phyloP scores from a whole-genome alignment of 768 basidiomycete genomes.

The Suillus subaureus region DNA sequence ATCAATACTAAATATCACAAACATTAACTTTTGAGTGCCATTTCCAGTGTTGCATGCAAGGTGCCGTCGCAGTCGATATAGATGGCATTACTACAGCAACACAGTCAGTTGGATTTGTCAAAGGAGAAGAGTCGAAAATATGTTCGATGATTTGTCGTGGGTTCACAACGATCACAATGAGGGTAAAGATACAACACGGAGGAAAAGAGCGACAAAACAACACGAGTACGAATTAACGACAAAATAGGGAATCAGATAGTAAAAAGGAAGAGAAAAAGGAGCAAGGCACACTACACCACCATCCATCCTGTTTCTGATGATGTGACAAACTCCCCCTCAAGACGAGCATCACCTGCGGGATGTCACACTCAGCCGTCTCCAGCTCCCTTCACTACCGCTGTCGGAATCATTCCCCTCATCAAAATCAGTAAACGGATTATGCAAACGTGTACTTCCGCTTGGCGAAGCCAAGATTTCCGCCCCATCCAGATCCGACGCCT shows the following conservation, averaged over 20 bases:
- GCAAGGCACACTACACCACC: not conserved
- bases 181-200: no score
- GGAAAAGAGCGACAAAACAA: not conserved
- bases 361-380: not conserved
- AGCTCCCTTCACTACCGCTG: slow-evolving; percentile 1
- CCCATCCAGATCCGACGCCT: not conserved
- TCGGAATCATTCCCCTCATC: not conserved
- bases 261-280: no score
- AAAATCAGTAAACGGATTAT: slow-evolving; percentile 2
- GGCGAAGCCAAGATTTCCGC: not conserved
- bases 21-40: not conserved
- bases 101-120: not conserved
- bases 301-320: not conserved
- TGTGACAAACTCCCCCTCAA: not conserved
- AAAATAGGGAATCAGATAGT: not conserved
- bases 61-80: not conserved
- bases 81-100: not conserved
- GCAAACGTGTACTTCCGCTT: not conserved
- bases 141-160: not conserved
- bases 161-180: not conserved
- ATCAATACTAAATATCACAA: not conserved
- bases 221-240: not conserved
- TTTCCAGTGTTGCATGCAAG: not conserved
- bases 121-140: not conserved
- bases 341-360: not conserved